Evolutionary conservation across 306 rosid genomes (phyloP).

Genomic region (Vigna reflexopilosa): DNA sequence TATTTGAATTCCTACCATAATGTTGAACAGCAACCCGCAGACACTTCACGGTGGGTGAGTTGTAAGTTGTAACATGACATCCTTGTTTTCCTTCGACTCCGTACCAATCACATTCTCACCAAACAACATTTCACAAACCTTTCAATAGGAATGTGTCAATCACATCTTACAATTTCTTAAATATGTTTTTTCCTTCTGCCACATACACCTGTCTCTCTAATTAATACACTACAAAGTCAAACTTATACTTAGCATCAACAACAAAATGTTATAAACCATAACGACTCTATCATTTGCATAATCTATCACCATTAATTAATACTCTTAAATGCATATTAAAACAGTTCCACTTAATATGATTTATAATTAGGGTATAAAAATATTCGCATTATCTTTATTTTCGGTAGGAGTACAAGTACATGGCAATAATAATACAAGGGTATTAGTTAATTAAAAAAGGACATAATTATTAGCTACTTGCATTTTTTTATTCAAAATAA

Average conservation of each 20-base stretch:
- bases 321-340: too few relatives aligned
- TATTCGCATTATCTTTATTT: too few relatives aligned
- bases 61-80: background rate
- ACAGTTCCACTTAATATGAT: too few relatives aligned
- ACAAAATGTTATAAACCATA: too few relatives aligned
- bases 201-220: background rate
- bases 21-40: background rate
- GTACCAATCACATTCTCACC: slow-evolving; percentile 21
- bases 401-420: too few relatives aligned
- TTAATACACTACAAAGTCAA: background rate
- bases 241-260: too few relatives aligned
- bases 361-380: too few relatives aligned
- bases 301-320: background rate
- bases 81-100: background rate
- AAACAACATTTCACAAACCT: slow-evolving; percentile 1
- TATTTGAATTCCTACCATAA: background rate
- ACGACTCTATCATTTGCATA: too few relatives aligned
- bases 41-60: background rate
- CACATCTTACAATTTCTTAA: background rate
- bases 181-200: background rate
- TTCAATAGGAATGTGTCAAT: background rate
- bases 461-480: too few relatives aligned
- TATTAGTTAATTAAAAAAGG: too few relatives aligned
- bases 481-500: too few relatives aligned
- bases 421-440: too few relatives aligned